Evolutionary conservation across 805 yeast species (phyloP), one percentile per base, ranked within the genome.

Genomic region (Zygosaccharomyces lentus): DNA sequence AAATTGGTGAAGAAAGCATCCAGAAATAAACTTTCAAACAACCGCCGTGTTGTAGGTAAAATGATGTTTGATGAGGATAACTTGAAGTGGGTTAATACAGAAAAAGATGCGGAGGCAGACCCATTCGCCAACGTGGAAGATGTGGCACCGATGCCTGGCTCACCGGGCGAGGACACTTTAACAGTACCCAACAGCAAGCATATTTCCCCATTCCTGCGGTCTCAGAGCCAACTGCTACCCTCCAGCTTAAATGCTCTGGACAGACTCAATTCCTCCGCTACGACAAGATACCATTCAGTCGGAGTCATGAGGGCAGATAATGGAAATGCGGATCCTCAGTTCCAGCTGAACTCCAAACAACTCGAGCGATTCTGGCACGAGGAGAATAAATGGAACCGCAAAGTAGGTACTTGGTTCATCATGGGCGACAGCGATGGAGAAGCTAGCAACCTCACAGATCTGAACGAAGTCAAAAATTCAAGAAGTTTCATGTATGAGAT

Each of bases 51-150:
- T 16, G 65, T 64, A 0, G 66, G 66, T 1, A 58, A 57, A 32
- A 64, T 64, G 68, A 55, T 58, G 47, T 59, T 63, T 30, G 68
- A 64, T 46, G 65, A 62, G 27, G 58, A 59, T 30, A 62, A 64
- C 42, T 49, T 60, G 25, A 48, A 65, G 37, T 64, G 68, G 68
- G 57, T 63, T 2, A 58, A 60, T 27, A 43, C 58, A n/a, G 55
- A 56, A 7, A 40, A 50, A 12, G 60, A 57, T 30, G 57, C 61
- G 10, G 59, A 54, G n/a, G 31, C 44, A 1, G 66, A 64, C 41
- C 67, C 66, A 5, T 64, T 64, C 45, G 58, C 54, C 26, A 57
- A 55, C 12, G 49, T 64, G 16, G 54, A 53, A 4, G 66, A 61
- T 43, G 47, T 57, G 7, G 39, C 41, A 4, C 53, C 51, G 15